phyloP scores from a whole-genome alignment of 2,329 filamentous ascomycete genomes.

The Colletotrichum musicola region DNA sequence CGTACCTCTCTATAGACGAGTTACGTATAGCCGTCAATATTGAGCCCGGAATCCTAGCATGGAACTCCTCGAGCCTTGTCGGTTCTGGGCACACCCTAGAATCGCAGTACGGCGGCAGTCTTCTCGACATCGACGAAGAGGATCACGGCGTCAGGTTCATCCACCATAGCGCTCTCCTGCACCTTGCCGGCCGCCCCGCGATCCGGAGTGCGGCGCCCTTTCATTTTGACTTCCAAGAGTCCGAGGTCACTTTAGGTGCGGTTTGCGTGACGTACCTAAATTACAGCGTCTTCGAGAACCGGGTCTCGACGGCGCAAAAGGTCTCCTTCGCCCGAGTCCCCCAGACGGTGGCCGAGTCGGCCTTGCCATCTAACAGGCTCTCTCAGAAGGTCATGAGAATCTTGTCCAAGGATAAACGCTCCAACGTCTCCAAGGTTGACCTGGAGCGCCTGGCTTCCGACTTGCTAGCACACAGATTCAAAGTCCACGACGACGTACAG shows the following conservation, averaged over 20 bases:
- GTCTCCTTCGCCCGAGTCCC: background rate
- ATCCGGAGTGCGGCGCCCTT: background rate
- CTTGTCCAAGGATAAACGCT: background rate
- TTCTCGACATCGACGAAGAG: conserved; percentile 11
- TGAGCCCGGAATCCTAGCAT: background rate
- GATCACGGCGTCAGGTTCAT: conserved; percentile 5
- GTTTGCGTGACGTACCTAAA: background rate
- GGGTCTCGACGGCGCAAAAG: background rate
- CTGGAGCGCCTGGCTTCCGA: background rate
- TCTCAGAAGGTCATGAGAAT: background rate
- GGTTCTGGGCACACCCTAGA: background rate
- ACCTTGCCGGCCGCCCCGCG: background rate
- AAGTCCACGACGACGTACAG: background rate
- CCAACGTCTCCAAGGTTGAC: background rate
- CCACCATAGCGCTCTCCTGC: conserved; percentile 3
- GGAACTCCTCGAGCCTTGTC: background rate
- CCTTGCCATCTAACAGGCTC: background rate
- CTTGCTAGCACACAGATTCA: background rate
- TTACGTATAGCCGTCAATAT: background rate
- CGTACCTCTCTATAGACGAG: background rate
- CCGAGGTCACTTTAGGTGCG: background rate
- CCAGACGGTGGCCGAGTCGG: background rate
- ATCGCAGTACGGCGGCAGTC: conserved; percentile 6
- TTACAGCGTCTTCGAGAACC: background rate
- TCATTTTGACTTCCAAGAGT: background rate